Evolutionary conservation across 164 flowering plant species (phyloP).

Genomic region (Vitis amurensis): DNA sequence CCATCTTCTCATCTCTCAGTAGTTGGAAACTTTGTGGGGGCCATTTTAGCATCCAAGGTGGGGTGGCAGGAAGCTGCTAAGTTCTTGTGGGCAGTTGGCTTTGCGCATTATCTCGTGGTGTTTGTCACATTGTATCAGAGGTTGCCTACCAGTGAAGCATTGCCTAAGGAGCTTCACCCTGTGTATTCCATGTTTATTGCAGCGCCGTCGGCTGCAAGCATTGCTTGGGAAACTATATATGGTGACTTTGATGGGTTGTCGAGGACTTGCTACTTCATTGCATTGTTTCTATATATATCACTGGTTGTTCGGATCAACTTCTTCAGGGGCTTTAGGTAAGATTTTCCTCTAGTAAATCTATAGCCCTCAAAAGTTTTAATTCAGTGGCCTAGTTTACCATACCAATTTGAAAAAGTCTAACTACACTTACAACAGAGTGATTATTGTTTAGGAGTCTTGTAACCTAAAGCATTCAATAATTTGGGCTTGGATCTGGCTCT

Average conservation of each 20-base stretch:
- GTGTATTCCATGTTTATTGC: constrained; percentile 98
- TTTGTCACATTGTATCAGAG: constrained; percentile 94
- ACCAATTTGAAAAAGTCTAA: no score
- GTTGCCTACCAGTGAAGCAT: constrained; percentile 80
- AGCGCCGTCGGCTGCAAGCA: constrained; percentile 89
- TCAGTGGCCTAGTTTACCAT: no score
- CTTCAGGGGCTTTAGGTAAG: constrained; percentile 88
- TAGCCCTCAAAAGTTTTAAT: no score
- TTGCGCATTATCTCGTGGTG: constrained; percentile 87
- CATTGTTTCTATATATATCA: constrained; percentile 75
- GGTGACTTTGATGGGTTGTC: constrained; percentile 75
- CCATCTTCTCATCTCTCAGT: constrained; percentile 92
- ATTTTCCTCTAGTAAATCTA: not conserved
- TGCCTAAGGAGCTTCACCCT: constrained; percentile 97
- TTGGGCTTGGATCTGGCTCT: no score
- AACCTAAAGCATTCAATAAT: no score
- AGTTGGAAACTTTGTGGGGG: constrained; percentile 93
- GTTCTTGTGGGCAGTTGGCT: constrained; percentile 94
- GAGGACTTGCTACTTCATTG: constrained; percentile 87
- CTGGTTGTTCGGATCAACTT: constrained; percentile 82
- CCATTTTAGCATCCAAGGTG: constrained; percentile 78
- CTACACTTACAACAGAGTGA: no score
- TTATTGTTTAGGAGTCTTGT: no score
- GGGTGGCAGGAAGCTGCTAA: constrained; percentile 91
- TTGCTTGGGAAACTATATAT: constrained; percentile 85